These are phyloP conservation scores for Erythrophleum ivorense DNA, from an alignment of 331 rosid species.

Conservation along the genomic window DNA sequence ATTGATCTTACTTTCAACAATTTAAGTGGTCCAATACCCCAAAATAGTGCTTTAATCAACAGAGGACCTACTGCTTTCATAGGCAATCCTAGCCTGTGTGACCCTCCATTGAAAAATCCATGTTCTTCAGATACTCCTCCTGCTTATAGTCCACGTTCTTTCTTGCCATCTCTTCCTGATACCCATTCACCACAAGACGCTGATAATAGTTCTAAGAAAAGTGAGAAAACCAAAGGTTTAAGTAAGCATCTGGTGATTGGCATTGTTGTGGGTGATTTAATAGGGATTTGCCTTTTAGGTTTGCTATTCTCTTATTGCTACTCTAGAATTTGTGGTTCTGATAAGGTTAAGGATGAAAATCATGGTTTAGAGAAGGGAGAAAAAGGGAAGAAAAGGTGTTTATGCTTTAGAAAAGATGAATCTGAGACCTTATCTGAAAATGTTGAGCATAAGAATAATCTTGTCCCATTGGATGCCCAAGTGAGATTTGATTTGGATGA, in stretches of 20 bases:
- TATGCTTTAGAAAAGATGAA: slow-evolving; percentile 83
- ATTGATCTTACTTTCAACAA: slow-evolving; percentile 89
- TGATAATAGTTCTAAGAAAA: slow-evolving; percentile 42
- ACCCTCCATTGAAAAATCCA: slow-evolving; percentile 90
- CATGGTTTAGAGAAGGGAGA: slow-evolving; percentile 53
- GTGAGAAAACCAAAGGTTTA: slow-evolving; percentile 64
- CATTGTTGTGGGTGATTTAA: slow-evolving; percentile 76
- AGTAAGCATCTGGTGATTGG: slow-evolving; percentile 64
- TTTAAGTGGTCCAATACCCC: slow-evolving; percentile 91
- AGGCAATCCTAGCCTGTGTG: slow-evolving; percentile 92
- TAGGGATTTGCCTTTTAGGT: slow-evolving; percentile 90
- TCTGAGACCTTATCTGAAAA: slow-evolving; percentile 75
- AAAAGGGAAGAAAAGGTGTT: slow-evolving; percentile 66
- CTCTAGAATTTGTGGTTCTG: slow-evolving; percentile 66
- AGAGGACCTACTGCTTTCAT: slow-evolving; percentile 99
- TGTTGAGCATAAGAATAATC: slow-evolving; percentile 77
- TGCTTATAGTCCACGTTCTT: slow-evolving; percentile 62
- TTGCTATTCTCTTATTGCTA: slow-evolving; percentile 89
- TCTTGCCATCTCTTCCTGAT: slow-evolving; percentile 74
- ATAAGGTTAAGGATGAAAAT: slow-evolving; percentile 57
- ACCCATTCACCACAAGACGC: slow-evolving; percentile 50
- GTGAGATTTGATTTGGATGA: slow-evolving; percentile 95
- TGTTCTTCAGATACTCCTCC: slow-evolving; percentile 66
- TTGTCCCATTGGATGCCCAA: slow-evolving; percentile 77
- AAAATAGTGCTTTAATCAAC: slow-evolving; percentile 91